Evolutionary conservation across 768 basidiomycete genomes (phyloP).

Genomic region (Lentinula sp.): DNA sequence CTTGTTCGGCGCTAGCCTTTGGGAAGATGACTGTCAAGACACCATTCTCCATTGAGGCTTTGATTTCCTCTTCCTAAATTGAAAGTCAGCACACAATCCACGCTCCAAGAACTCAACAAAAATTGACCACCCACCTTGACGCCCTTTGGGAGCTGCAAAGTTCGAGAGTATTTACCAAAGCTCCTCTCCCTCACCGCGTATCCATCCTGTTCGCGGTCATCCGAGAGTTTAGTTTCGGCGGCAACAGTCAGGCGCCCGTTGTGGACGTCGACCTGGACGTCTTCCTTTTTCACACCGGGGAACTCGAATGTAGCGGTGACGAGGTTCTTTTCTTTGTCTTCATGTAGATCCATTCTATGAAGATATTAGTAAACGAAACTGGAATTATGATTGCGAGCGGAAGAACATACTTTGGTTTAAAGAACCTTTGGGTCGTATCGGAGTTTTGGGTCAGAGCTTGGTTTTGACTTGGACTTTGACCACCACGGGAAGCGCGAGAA

Average conservation of each 20-base stretch:
- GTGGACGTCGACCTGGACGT: slow-evolving; percentile 49
- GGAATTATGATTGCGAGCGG: background rate
- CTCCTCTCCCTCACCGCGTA: slow-evolving; percentile 47
- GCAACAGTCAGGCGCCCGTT: slow-evolving; percentile 46
- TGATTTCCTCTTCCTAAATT: slow-evolving; percentile 24
- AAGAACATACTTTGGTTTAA: slow-evolving; percentile 26
- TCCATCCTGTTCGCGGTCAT: slow-evolving; percentile 30
- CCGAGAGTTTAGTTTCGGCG: slow-evolving; percentile 36
- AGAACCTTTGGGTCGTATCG: slow-evolving; percentile 8
- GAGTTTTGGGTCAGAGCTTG: slow-evolving; percentile 6
- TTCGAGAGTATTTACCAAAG: slow-evolving; percentile 40
- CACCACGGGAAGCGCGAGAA: slow-evolving; percentile 8
- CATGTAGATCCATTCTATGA: slow-evolving; percentile 54
- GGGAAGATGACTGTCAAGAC: slow-evolving; percentile 49
- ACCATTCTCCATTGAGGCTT: slow-evolving; percentile 46
- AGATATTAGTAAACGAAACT: background rate
- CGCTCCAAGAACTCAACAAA: slow-evolving; percentile 7
- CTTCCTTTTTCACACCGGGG: slow-evolving; percentile 50
- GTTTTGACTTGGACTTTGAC: slow-evolving; percentile 3
- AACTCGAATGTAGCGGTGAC: slow-evolving; percentile 58
- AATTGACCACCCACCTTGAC: slow-evolving; percentile 38
- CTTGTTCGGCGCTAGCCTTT: slow-evolving; percentile 32
- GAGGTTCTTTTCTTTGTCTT: slow-evolving; percentile 38
- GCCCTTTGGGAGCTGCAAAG: slow-evolving; percentile 45
- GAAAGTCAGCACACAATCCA: slow-evolving; percentile 11